Evolutionary conservation across 2,329 filamentous ascomycete genomes (phyloP), one percentile per base, ranked within the genome.

Genomic region (Epichloe glyceriae): DNA sequence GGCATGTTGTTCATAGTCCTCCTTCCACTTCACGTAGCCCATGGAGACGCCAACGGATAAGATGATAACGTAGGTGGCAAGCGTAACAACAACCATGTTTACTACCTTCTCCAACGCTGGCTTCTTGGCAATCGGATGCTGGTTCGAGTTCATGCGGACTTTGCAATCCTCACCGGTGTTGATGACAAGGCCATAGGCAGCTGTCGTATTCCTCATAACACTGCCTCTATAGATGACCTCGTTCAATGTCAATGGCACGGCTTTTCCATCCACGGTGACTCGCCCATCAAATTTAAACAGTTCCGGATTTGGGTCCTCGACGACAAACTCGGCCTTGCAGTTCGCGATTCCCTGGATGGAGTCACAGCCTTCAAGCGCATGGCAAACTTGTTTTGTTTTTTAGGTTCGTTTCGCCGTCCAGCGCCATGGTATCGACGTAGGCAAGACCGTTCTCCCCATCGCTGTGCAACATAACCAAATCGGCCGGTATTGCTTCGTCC

Each of bases 81-180:
- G 82, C 30, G 88, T 75, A 30, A 95, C 72, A 33, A 96, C 88
- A 46, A 95, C 85, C 52, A 78, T 80, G 65, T 94, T 95, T 54
- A 88, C 85, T 33, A 86, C 76, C 3, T 70, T 70, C 61, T 95
- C 88, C 8, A 95, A 73, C 1, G 83, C 78, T 0, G 88, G 88
- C 38, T 85, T 85, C 66, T 95, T 95, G 51, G 88, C 88, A 33
- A 83, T 80, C 10, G 88, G 88, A 56, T 91, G 88, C 62, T 90
- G 88, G 65, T 88, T 94, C 47, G 88, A 85, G 61, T 95, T 95
- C 85, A 93, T 89, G 45, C 88, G 85, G 52, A 94, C 90, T 65
- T 93, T 94, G 69, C 86, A 94, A 64, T 95, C 88, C 64, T 94
- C 87, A 35, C 87, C 87, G 0, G 86, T 89, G 67, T 96, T 95